phyloP scores from a whole-genome alignment of 2,329 filamentous ascomycete genomes.

The Aspergillus ruber region DNA sequence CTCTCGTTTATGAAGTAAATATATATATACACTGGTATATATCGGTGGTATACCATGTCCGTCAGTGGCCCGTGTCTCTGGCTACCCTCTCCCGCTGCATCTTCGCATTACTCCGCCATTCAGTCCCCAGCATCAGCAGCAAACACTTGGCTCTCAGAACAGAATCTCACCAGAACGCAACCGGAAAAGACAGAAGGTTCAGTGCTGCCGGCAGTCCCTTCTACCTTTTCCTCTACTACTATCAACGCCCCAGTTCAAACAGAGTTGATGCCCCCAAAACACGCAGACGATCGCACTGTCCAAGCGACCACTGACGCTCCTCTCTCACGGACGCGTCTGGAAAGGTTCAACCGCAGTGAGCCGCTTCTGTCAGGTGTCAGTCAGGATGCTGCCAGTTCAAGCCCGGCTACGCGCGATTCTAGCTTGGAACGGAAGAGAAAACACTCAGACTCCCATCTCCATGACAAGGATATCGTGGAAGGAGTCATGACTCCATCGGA shows the following conservation, averaged over 20 bases:
- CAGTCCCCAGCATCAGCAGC: conserved; percentile 12
- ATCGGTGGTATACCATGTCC: conserved; percentile 23
- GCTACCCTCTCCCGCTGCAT: conserved; percentile 25
- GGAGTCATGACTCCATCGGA: conserved; percentile 21
- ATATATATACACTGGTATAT: not conserved
- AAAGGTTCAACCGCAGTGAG: conserved; percentile 19
- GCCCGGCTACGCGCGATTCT: conserved; percentile 4
- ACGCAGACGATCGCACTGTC: conserved; percentile 10
- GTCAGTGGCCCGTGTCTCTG: conserved; percentile 32
- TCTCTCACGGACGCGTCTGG: conserved; percentile 19
- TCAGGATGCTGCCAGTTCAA: conserved; percentile 11
- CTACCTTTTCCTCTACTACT: conserved; percentile 4
- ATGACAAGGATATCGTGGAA: conserved; percentile 13
- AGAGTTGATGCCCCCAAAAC: conserved; percentile 12
- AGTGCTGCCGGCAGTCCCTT: conserved; percentile 14
- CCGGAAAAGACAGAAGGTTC: conserved; percentile 20
- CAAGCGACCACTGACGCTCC: conserved; percentile 10
- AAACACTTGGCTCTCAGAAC: not conserved
- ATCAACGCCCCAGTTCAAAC: conserved; percentile 1
- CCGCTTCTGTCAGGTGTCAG: conserved; percentile 8
- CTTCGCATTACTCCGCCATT: conserved; percentile 25
- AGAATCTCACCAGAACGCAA: conserved; percentile 14
- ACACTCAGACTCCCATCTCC: conserved; percentile 7
- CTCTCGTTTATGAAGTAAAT: conserved; percentile 8
- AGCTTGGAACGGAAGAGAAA: conserved; percentile 8